Conservation (phyloP, 2,329 filamentous ascomycete genomes). For the Sporothrix globosa region DNA sequence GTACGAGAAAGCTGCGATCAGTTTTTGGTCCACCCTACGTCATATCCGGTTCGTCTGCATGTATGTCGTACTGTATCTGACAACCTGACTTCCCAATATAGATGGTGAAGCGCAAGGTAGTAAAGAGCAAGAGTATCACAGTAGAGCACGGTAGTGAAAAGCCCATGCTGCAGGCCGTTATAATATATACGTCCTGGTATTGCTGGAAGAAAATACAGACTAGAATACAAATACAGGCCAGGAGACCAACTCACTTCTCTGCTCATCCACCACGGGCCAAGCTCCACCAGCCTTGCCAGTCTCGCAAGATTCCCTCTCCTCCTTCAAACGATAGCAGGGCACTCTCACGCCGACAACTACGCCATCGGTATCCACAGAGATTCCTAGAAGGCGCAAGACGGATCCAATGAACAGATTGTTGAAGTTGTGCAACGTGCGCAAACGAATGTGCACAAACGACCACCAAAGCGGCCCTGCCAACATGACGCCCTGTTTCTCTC, state of each 20-base stretch:
- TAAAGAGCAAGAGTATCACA: not conserved
- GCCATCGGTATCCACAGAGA: not conserved
- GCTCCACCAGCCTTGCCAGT: not conserved
- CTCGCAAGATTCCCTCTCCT: not conserved
- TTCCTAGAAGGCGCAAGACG: not conserved
- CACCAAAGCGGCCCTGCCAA: not conserved
- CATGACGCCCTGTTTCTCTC: not conserved
- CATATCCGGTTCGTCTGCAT: not conserved
- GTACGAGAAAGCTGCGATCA: not conserved
- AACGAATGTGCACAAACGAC: not conserved
- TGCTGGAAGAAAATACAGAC: slow-evolving; percentile 24
- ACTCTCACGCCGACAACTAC: not conserved
- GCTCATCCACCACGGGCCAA: not conserved
- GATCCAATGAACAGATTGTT: slow-evolving; percentile 7
- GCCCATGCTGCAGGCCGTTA: not conserved
- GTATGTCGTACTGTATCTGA: not conserved
- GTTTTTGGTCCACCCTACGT: slow-evolving; percentile 2
- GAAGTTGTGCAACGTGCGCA: not conserved
- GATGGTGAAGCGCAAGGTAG: not conserved
- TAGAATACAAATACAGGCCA: slow-evolving; percentile 29
- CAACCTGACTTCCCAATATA: not conserved
- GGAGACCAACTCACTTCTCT: not conserved
- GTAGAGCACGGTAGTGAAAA: not conserved
- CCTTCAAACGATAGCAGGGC: not conserved
- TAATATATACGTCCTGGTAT: slow-evolving; percentile 25